Evolutionary conservation across 441 rosid species (phyloP).

Genomic region (Mallotus repandus): DNA sequence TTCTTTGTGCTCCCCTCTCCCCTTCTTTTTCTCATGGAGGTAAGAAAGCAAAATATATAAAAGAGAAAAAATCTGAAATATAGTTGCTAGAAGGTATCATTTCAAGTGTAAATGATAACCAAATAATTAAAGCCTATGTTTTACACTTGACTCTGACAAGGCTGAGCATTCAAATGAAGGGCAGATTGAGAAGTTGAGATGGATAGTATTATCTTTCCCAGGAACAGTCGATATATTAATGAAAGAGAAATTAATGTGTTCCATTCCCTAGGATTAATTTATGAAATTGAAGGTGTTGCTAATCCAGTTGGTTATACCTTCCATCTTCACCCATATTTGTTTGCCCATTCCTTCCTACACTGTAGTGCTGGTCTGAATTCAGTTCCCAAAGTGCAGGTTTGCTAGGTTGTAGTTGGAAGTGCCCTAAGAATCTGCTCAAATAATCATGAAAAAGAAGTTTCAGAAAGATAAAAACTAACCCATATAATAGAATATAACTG

Average conservation of each 20-base stretch:
- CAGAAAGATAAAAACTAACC: not conserved
- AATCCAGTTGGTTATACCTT: constrained; percentile 47
- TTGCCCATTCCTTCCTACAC: constrained; percentile 61
- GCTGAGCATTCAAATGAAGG: constrained; percentile 19
- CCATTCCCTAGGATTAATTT: not conserved
- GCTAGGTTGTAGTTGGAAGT: constrained; percentile 80
- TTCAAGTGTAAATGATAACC: constrained; percentile 12
- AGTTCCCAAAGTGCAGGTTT: constrained; percentile 91
- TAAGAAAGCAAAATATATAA: not conserved
- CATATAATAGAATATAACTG: not conserved
- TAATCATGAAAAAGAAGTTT: not conserved
- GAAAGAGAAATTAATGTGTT: constrained; percentile 7
- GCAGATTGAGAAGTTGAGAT: too few species aligned
- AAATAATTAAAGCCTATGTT: constrained; percentile 14
- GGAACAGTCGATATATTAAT: not conserved
- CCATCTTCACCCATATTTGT: constrained; percentile 54
- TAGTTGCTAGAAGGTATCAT: constrained; percentile 2
- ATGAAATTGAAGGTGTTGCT: constrained; percentile 12
- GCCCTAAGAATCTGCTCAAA: constrained; percentile 80
- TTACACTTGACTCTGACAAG: constrained; percentile 8
- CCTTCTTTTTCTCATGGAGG: not conserved
- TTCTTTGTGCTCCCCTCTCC: not conserved
- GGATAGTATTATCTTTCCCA: too few species aligned
- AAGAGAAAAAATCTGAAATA: not conserved
- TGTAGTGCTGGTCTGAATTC: constrained; percentile 67